A percentile compares a stretch with the other conserved stretches of the same genome.
phyloP scores from a whole-genome alignment of 2,329 filamentous ascomycete genomes.

The Pseudogymnoascus verrucosus region DNA sequence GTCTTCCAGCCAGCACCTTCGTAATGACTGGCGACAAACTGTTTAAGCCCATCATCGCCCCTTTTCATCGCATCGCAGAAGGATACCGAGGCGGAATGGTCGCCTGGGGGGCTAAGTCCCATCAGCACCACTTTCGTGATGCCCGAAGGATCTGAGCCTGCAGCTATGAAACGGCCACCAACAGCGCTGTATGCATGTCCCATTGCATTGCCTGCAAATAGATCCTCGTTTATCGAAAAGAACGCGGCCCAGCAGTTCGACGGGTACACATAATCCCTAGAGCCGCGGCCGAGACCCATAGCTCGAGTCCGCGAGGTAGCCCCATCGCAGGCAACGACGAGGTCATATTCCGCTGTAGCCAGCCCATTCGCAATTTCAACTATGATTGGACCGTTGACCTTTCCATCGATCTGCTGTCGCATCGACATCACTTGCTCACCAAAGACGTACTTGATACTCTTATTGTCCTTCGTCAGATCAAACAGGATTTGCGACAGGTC shows the following conservation, averaged over 20 bases:
- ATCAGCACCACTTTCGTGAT: slow-evolving; percentile 30
- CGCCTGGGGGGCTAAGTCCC: slow-evolving; percentile 27
- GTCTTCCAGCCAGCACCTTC: slow-evolving; percentile 36
- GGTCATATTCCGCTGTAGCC: slow-evolving; percentile 33
- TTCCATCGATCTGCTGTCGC: slow-evolving; percentile 24
- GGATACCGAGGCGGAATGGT: slow-evolving; percentile 21
- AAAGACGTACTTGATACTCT: slow-evolving; percentile 23
- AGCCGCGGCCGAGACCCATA: slow-evolving; percentile 33
- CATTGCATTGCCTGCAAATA: slow-evolving; percentile 32
- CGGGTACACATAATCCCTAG: slow-evolving; percentile 31
- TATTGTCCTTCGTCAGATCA: slow-evolving; percentile 31
- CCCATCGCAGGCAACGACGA: slow-evolving; percentile 43
- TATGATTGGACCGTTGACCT: slow-evolving; percentile 19
- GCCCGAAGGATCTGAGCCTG: slow-evolving; percentile 29
- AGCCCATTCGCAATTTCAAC: slow-evolving; percentile 35
- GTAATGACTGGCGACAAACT: slow-evolving; percentile 25
- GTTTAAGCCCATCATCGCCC: slow-evolving; percentile 30
- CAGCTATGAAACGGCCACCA: slow-evolving; percentile 32
- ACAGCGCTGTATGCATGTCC: slow-evolving; percentile 31
- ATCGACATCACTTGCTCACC: slow-evolving; percentile 32
- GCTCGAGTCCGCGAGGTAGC: slow-evolving; percentile 39
- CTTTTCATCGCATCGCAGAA: slow-evolving; percentile 35
- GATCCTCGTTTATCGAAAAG: slow-evolving; percentile 33
- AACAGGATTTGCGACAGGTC: slow-evolving; percentile 36
- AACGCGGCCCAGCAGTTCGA: slow-evolving; percentile 35